These are phyloP conservation scores for Filosporella fistucella DNA, from an alignment of 495 filamentous ascomycete species.

Conservation along the genomic window DNA sequence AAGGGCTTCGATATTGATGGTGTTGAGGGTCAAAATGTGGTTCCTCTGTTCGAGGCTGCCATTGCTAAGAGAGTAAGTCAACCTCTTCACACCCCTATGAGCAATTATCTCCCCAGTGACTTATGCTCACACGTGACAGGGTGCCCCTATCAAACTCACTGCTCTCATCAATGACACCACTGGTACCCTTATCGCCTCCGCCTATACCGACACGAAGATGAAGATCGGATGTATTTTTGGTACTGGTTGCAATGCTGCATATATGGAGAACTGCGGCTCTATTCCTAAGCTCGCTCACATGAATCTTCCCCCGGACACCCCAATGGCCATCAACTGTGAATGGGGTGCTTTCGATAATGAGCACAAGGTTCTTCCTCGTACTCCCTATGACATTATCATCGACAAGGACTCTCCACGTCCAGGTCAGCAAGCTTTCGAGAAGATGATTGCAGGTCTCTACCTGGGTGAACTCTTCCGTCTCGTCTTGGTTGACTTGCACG, in stretches of 20 bases:
- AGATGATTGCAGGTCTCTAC: constrained; percentile 96
- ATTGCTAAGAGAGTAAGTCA: constrained; percentile 66
- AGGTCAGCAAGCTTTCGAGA: constrained; percentile 94
- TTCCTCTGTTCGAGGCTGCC: constrained; percentile 85
- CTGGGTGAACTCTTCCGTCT: constrained; percentile 94
- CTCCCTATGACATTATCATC: constrained; percentile 77
- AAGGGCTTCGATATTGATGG: constrained; percentile 98
- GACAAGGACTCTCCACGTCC: constrained; percentile 92
- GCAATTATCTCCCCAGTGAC: no score
- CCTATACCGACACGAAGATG: constrained; percentile 88
- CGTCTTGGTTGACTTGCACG: constrained; percentile 78
- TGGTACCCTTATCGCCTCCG: constrained; percentile 96
- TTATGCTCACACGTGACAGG: constrained; percentile 24
- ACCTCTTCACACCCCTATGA: neutral
- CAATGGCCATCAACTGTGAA: constrained; percentile 98
- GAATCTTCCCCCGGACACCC: constrained; percentile 83
- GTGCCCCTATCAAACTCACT: constrained; percentile 86
- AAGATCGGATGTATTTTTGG: constrained; percentile 98
- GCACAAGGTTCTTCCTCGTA: constrained; percentile 84
- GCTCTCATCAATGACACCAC: constrained; percentile 98
- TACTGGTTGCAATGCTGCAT: constrained; percentile 96
- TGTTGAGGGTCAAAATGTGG: constrained; percentile 92
- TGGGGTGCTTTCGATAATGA: constrained; percentile 99
- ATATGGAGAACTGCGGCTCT: constrained; percentile 90
- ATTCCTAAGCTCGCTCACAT: constrained; percentile 92